phyloP scores from a whole-genome alignment of 2,329 filamentous ascomycete genomes.

The Phaeoacremonium minimum region DNA sequence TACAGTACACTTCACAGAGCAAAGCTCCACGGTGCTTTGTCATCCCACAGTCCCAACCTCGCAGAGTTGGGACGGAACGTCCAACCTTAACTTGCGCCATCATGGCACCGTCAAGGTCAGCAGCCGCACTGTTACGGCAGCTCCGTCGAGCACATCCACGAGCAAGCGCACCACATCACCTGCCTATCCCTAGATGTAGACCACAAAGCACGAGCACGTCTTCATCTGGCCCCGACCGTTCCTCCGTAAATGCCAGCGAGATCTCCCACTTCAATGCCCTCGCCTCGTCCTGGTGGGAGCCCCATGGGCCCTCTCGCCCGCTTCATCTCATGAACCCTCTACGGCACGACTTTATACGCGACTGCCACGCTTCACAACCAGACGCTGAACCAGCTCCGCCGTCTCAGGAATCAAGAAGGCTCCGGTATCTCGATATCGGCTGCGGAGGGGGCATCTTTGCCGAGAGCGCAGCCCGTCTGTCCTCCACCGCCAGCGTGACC shows the following conservation, averaged over 20 bases:
- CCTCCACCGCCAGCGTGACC: conserved; percentile 59
- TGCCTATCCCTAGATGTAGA: conserved; percentile 4
- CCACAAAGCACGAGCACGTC: conserved; percentile 3
- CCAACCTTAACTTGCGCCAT: too few species aligned
- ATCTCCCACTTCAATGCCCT: conserved; percentile 92
- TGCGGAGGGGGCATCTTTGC: conserved; percentile 97
- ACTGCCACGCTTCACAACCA: conserved; percentile 59
- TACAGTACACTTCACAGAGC: too few species aligned
- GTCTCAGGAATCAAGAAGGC: conserved; percentile 25
- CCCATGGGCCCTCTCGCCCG: conserved; percentile 83
- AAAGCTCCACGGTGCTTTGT: too few species aligned
- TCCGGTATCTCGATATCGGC: conserved; percentile 84
- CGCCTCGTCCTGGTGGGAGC: conserved; percentile 95
- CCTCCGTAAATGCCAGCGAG: conserved; percentile 83
- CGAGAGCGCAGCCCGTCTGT: conserved; percentile 72
- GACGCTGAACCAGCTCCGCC: conserved; percentile 28
- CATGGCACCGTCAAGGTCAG: conserved; percentile 11
- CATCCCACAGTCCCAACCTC: too few species aligned
- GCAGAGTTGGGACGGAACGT: too few species aligned
- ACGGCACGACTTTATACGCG: conserved; percentile 83
- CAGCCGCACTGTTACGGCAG: conserved; percentile 4
- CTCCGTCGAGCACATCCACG: conserved; percentile 1
- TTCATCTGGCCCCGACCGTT: conserved; percentile 31
- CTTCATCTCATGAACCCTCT: conserved; percentile 98
- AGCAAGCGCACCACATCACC: conserved; percentile 1